phyloP scores from a whole-genome alignment of 2,329 filamentous ascomycete species.

The Colletotrichum filicis region DNA sequence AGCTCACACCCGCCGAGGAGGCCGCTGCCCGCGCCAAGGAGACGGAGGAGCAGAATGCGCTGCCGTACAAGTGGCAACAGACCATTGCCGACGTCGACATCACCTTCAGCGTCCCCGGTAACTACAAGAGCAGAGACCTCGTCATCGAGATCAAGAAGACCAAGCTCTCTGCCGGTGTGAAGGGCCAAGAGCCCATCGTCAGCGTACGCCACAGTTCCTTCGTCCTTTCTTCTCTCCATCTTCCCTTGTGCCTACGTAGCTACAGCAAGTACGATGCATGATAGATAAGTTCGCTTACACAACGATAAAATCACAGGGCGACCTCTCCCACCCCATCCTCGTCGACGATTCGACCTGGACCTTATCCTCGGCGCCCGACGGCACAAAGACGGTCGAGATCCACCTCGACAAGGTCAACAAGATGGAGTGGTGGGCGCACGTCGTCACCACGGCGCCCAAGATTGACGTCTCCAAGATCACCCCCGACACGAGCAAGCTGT shows the following conservation, averaged over 20 bases:
- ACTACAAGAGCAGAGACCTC: conserved; percentile 86
- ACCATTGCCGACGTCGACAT: conserved; percentile 90
- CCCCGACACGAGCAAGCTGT: conserved; percentile 91
- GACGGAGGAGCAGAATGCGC: conserved; percentile 84
- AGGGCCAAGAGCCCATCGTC: conserved; percentile 88
- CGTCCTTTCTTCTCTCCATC: too few species aligned
- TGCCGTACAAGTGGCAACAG: conserved; percentile 98
- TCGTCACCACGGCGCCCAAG: conserved; percentile 85
- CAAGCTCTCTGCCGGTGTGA: conserved; percentile 82
- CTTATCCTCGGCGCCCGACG: conserved; percentile 77
- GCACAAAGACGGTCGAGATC: conserved; percentile 76
- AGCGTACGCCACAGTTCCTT: conserved; percentile 64
- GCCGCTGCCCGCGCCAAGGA: conserved; percentile 76
- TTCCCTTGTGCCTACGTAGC: neutral
- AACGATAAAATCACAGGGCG: conserved; percentile 68
- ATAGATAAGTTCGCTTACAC: too few species aligned
- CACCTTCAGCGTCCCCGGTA: conserved; percentile 80
- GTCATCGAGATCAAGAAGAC: conserved; percentile 85
- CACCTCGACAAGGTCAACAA: conserved; percentile 97
- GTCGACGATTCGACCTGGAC: conserved; percentile 97
- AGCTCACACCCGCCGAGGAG: conserved; percentile 65
- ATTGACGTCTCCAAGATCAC: conserved; percentile 97
- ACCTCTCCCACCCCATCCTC: conserved; percentile 81
- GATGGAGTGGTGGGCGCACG: conserved; percentile 98
- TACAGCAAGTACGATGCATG: neutral